Base-by-base conservation (phyloP, 345 rosid species). In the rapeseed (Brassica napus) region DNA sequence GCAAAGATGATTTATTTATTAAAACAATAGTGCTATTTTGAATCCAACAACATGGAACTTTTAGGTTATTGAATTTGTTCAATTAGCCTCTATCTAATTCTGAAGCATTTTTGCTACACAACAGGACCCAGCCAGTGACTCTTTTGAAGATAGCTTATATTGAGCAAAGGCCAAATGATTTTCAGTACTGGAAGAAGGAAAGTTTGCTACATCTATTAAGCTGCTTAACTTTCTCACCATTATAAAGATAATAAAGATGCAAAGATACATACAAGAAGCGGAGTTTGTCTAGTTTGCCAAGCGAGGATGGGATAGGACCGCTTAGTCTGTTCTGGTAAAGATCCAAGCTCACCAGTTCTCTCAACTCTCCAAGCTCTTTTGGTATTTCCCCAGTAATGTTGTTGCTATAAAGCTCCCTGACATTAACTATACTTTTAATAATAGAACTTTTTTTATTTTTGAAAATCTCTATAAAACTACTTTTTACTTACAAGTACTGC, bases 351-450 rank as follows among this genome's bases (percentile, higher is more conserved):
- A 92, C 94, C 83, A 92, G 80, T 73, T 78, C 84, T 55, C 84
- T 82, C 88, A 90, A 83, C 70, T 76, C 85, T 18, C 97, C 97
- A 76, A 92, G 89, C 84, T 92, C 93, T 8, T 86, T 89, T 5
- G 97, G 94, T 76, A 92, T 83, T 44, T 0, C 71, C 54, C 94
- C 94, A 71, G 82, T 84, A 49, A 92, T 82, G 80, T 86, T 84
- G 79, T 90, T 92, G 81, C 90, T 87, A 35, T 86, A 86, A 71
- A 92, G 97, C 75, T 90, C 94, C 91, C 94, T 92, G 94, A 71
- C 77, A 85, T 61, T 65, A 44, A 44, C 54, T 44, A 44, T 44
- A 12, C 28, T 68, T 12, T 37, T 15, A 16, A 55, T 57, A 8
- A 24, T 35, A 47, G 7, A 75, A 21, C 11, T 44, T 42, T 8